Percentiles rank a stretch among this genome's conserved stretches.
phyloP scores from a whole-genome alignment of 2,329 filamentous ascomycete genomes.

The Pseudocercospora vitis region DNA sequence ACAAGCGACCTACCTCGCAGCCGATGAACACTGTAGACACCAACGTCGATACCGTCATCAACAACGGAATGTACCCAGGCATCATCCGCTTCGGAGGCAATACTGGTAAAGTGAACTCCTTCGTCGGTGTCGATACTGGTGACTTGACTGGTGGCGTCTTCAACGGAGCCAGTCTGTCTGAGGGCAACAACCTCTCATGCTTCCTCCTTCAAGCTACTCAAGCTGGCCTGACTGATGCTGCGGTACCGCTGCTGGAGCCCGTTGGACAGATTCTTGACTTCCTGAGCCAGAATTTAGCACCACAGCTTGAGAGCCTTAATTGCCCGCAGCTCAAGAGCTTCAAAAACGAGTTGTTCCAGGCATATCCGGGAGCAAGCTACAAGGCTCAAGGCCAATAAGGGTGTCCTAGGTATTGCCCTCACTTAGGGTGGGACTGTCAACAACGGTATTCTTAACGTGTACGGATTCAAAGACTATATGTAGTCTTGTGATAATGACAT shows the following conservation, averaged over 20 bases:
- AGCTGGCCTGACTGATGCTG: conserved; percentile 30
- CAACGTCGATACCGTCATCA: conserved; percentile 17
- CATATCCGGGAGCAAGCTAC: conserved; percentile 14
- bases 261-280: conserved; percentile 18
- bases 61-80: conserved; percentile 29
- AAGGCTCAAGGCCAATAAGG: conserved; percentile 2
- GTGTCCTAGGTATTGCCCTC: too few relatives aligned
- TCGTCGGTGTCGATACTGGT: conserved; percentile 37
- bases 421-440: too few relatives aligned
- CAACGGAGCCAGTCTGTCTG: conserved; percentile 18
- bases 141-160: conserved; percentile 40
- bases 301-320: conserved; percentile 9
- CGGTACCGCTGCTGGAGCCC: conserved; percentile 22
- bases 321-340: conserved; percentile 22
- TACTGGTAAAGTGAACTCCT: conserved; percentile 37
- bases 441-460: too few relatives aligned
- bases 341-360: conserved; percentile 22
- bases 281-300: conserved; percentile 18
- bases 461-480: too few relatives aligned
- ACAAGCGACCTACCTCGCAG: conserved; percentile 34
- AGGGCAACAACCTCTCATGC: conserved; percentile 41
- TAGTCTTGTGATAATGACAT: too few relatives aligned
- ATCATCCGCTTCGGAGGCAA: conserved; percentile 38
- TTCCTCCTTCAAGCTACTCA: conserved; percentile 34
- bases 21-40: conserved; percentile 30